phyloP scores from a whole-genome alignment of 345 rosid genomes.

The Euphorbia pulcherrima region DNA sequence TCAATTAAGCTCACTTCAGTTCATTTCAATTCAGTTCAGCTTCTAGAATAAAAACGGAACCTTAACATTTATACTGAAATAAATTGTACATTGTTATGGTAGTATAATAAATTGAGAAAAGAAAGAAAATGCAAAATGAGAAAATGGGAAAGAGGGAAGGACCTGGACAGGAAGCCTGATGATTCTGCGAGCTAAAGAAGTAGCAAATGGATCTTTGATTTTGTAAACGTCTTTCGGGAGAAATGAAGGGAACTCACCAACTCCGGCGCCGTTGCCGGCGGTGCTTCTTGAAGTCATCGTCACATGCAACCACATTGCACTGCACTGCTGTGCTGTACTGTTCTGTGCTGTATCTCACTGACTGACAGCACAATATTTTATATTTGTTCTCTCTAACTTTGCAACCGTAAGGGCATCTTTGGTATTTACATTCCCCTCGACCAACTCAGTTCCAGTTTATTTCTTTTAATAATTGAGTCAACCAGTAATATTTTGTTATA shows the following conservation, averaged over 20 bases:
- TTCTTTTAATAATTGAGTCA: too few species aligned
- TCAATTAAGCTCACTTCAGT: too few species aligned
- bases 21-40: too few species aligned
- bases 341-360: too few species aligned
- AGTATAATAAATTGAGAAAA: too few species aligned
- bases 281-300: slow-evolving; percentile 4
- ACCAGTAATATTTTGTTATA: too few species aligned
- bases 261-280: slow-evolving; percentile 19
- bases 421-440: background rate
- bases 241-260: slow-evolving; percentile 60
- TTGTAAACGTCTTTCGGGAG: slow-evolving; percentile 70
- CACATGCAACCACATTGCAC: slow-evolving; percentile 1
- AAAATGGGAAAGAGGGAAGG: background rate
- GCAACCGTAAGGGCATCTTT: background rate
- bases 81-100: too few species aligned
- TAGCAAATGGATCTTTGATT: slow-evolving; percentile 74
- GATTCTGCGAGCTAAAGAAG: slow-evolving; percentile 62
- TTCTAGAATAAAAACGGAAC: too few species aligned
- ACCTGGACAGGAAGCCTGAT: slow-evolving; percentile 74
- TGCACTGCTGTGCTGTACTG: too few species aligned
- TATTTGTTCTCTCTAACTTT: background rate
- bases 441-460: too few species aligned
- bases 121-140: background rate
- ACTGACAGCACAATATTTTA: too few species aligned
- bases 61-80: too few species aligned